Conservation (phyloP, 2,329 filamentous ascomycete genomes). For the Paraconiothyrium sp. region DNA sequence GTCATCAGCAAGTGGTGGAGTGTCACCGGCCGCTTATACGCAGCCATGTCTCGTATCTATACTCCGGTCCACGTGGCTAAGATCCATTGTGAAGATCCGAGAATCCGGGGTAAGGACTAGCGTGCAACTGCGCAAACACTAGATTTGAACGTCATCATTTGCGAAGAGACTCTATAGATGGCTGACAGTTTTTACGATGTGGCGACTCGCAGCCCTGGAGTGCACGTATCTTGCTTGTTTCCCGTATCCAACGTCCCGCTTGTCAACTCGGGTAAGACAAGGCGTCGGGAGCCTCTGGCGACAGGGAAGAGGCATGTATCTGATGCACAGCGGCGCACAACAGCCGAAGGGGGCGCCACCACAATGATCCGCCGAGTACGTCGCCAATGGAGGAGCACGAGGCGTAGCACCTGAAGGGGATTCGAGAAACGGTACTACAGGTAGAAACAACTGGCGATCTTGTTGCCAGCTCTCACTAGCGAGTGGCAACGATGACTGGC, state of each 20-base stretch:
- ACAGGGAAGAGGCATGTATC: conserved; percentile 11
- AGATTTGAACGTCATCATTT: not conserved
- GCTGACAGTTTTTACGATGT: not conserved
- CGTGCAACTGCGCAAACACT: conserved; percentile 20
- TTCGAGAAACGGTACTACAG: conserved; percentile 1
- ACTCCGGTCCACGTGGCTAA: conserved; percentile 34
- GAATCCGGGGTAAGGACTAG: conserved; percentile 37
- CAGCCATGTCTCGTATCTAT: conserved; percentile 38
- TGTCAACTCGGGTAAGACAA: conserved; percentile 19
- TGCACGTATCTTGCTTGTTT: not conserved
- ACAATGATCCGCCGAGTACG: not conserved
- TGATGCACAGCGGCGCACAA: conserved; percentile 10
- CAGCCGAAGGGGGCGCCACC: conserved; percentile 14
- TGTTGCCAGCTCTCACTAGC: not conserved
- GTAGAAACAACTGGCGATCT: conserved; percentile 1
- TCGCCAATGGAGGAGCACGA: conserved; percentile 5
- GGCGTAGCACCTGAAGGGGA: conserved; percentile 3
- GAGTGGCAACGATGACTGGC: not conserved
- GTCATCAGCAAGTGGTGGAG: conserved; percentile 21
- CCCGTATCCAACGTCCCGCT: not conserved
- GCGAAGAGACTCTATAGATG: conserved; percentile 2
- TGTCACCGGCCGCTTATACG: conserved; percentile 26
- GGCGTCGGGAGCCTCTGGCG: conserved; percentile 27
- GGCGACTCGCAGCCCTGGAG: conserved; percentile 1
- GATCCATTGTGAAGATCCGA: conserved; percentile 26